A percentile compares a stretch with the other conserved stretches of the same genome.
phyloP scores from a whole-genome alignment of 345 rosid species.

The sweet orange (Citrus sinensis) region DNA sequence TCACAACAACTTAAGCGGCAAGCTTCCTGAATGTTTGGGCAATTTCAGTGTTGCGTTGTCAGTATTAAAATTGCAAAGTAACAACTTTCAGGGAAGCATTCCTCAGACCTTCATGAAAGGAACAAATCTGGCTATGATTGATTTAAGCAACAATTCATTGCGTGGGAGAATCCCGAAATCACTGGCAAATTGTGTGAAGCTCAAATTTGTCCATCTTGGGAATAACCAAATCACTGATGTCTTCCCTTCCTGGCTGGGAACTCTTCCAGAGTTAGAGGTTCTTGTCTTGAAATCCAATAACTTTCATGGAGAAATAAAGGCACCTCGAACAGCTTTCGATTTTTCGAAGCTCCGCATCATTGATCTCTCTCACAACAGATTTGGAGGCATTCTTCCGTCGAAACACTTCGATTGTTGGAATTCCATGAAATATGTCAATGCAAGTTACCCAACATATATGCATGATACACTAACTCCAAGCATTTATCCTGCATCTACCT shows the following conservation, averaged over 20 bases:
- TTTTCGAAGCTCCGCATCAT: slow-evolving; percentile 14
- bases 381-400: slow-evolving; percentile 9
- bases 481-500: fast-evolving
- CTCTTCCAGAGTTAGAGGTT: neutral
- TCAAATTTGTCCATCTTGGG: neutral
- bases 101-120: neutral
- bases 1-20: too few relatives aligned
- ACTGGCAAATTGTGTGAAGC: neutral
- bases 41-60: neutral
- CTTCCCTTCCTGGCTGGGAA: slow-evolving; percentile 26
- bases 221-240: neutral
- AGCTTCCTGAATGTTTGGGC: too few relatives aligned
- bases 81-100: slow-evolving; percentile 5
- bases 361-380: neutral
- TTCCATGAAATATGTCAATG: slow-evolving; percentile 16
- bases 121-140: slow-evolving; percentile 6
- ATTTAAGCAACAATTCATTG: slow-evolving; percentile 5
- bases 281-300: slow-evolving; percentile 6
- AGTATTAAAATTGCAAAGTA: slow-evolving; percentile 4
- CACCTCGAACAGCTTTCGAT: neutral
- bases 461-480: fast-evolving
- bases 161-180: slow-evolving; percentile 6
- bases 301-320: neutral
- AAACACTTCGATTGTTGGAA: slow-evolving; percentile 13
- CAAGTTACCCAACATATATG: neutral